Evolutionary conservation across 2,329 filamentous ascomycete genomes (phyloP), one percentile per base, ranked within the genome.

Genomic region (Neurospora sp.): DNA sequence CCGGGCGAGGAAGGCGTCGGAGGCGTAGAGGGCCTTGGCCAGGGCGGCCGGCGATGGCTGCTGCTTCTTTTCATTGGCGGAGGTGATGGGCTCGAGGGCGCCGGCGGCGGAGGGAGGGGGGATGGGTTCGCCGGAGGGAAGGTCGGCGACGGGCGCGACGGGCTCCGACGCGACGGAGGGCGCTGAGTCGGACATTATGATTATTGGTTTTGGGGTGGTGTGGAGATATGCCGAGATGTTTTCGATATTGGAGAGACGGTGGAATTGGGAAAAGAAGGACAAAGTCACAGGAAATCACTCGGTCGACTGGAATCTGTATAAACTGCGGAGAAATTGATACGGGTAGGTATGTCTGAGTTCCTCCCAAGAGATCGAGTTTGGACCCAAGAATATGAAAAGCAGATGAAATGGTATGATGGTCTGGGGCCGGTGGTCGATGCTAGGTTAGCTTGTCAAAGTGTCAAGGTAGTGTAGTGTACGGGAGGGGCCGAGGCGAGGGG

Each of bases 1-100:
- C 78, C 85, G 84, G 36, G 82, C 77, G 72, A 90, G 78, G 77
- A 88, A 86, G 78, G 80, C 81, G 77, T 89, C 86, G 75, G 80
- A 79, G 73, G 80, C 78, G 58, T 83, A 82, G 17, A 79, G 71
- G 15, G 78, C 76, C 66, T 77, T 74, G 66, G 83, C 73, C 67
- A 80, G 74, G 46, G 77, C 75, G 70, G 62, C 46, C 3, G 76
- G 74, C 67, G 76, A 40, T 8, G 73, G 69, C 33, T 71, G 70
- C 10, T 70, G 67, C 43, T 67, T 46, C 62, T 68, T 42, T 33
- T 58, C 23, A 23, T 33, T 11, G 46, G 17, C 10, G 67, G 68
- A 73, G 17, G 68, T 66, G 10, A 67, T 52, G 58, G 69, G 68
- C n/a, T 40, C 36, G 71, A 70, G 19, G 38, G 68, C 36, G 68